Percentiles rank a stretch among this genome's conserved stretches.
Evolutionary conservation across 768 basidiomycete species (phyloP).

Genomic region (Rossbeevera mucosa): DNA sequence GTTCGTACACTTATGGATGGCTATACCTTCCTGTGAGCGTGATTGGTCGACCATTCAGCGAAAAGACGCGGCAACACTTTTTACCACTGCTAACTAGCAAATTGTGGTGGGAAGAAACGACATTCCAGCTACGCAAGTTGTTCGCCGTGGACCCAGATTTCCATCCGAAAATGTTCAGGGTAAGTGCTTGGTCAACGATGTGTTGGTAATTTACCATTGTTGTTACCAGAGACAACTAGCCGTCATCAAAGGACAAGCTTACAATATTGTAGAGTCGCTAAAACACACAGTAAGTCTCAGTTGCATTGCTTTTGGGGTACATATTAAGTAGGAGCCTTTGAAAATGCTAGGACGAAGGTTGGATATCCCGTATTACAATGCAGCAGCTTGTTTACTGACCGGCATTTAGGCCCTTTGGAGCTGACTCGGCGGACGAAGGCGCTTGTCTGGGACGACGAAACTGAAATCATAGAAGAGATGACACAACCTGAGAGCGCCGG

Average conservation of each 20-base stretch:
- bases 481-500: conserved; percentile 29
- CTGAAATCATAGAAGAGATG: conserved; percentile 62
- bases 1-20: conserved; percentile 86
- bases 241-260: conserved; percentile 92
- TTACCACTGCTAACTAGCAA: conserved; percentile 78
- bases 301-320: background rate
- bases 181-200: conserved; percentile 31
- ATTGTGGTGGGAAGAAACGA: conserved; percentile 88
- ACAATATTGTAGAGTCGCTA: conserved; percentile 83
- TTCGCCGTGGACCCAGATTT: conserved; percentile 84
- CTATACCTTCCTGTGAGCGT: conserved; percentile 79
- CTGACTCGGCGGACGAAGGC: conserved; percentile 78
- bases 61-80: conserved; percentile 77
- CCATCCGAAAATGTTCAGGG: conserved; percentile 86
- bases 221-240: conserved; percentile 67
- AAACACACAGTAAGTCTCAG: conserved; percentile 58
- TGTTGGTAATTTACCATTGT: conserved; percentile 3
- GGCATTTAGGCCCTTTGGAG: conserved; percentile 72
- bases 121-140: conserved; percentile 66
- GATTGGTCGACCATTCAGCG: conserved; percentile 82
- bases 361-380: conserved; percentile 11
- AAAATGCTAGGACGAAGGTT: conserved; percentile 68
- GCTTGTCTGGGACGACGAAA: conserved; percentile 81
- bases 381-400: conserved; percentile 4
- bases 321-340: conserved; percentile 4